These are phyloP conservation scores for Talaromyces piceae DNA, from an alignment of 2,329 filamentous ascomycete species.

Conservation along the genomic window DNA sequence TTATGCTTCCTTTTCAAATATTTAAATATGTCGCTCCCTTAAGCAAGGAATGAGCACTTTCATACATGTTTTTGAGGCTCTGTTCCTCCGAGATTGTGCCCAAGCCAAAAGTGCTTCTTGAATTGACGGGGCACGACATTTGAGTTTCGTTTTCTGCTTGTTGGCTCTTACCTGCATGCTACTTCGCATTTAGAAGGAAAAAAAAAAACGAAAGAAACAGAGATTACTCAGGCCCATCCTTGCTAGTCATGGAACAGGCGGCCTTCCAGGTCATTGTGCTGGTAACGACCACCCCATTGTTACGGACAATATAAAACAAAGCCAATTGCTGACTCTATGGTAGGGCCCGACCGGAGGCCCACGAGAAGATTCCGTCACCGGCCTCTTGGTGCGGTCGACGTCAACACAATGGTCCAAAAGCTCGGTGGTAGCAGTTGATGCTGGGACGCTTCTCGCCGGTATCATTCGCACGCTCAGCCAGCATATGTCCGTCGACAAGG, in stretches of 20 bases:
- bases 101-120: neutral
- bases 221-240: neutral
- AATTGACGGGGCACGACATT: neutral
- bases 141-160: neutral
- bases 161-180: neutral
- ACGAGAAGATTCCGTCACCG: constrained; percentile 80
- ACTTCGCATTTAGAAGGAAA: neutral
- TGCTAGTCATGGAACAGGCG: constrained; percentile 24
- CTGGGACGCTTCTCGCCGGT: constrained; percentile 78
- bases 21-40: neutral
- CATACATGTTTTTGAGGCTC: neutral
- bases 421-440: constrained; percentile 86
- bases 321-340: neutral
- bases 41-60: neutral
- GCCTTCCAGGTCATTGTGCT: constrained; percentile 67
- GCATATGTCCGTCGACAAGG: constrained; percentile 18
- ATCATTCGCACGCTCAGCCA: constrained; percentile 70
- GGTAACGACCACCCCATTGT: constrained; percentile 45
- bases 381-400: constrained; percentile 77
- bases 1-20: too few species aligned
- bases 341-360: constrained; percentile 83
- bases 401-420: constrained; percentile 71
- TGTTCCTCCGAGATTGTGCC: neutral
- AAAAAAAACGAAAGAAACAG: too few species aligned
- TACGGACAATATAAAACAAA: constrained; percentile 2